phyloP scores from a whole-genome alignment of 139 green algal genomes.

The Auxenochlorella pyrenoidosa region DNA sequence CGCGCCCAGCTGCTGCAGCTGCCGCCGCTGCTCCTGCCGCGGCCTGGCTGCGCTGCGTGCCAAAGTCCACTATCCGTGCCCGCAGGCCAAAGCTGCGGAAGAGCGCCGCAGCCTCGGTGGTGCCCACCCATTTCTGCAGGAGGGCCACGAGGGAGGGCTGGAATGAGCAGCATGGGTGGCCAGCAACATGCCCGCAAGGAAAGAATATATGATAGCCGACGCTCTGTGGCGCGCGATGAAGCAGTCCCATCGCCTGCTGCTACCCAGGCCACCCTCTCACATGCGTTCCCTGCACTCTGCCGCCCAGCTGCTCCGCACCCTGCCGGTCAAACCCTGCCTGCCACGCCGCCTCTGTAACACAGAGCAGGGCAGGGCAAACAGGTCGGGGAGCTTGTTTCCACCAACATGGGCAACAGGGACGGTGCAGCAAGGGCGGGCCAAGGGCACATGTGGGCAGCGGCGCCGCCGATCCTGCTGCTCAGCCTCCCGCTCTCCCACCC shows the following conservation, averaged over 20 bases:
- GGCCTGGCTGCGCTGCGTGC: neutral
- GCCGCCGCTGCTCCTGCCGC: neutral
- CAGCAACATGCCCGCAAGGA: neutral
- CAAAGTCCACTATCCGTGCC: slow-evolving; percentile 85
- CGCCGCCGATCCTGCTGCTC: too few relatives aligned
- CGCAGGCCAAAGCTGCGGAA: slow-evolving; percentile 76
- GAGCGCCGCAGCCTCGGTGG: slow-evolving; percentile 74
- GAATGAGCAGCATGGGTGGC: neutral
- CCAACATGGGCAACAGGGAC: neutral
- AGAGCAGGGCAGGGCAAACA: neutral
- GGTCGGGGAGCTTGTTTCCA: too few relatives aligned
- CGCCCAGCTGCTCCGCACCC: slow-evolving; percentile 65
- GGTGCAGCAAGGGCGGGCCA: too few relatives aligned
- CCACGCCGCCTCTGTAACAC: slow-evolving; percentile 55
- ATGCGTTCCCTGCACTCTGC: slow-evolving; percentile 54
- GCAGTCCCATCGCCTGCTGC: too few relatives aligned
- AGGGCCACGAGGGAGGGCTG: neutral
- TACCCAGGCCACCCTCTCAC: neutral
- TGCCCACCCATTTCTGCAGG: slow-evolving; percentile 26
- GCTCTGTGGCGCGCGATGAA: too few relatives aligned
- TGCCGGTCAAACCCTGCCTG: slow-evolving; percentile 61
- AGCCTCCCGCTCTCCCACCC: neutral
- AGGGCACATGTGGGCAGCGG: too few relatives aligned
- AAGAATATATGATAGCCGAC: neutral
- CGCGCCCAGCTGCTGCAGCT: neutral